Conservation (phyloP, 2,329 filamentous ascomycete species). For the Alternaria triticina region DNA sequence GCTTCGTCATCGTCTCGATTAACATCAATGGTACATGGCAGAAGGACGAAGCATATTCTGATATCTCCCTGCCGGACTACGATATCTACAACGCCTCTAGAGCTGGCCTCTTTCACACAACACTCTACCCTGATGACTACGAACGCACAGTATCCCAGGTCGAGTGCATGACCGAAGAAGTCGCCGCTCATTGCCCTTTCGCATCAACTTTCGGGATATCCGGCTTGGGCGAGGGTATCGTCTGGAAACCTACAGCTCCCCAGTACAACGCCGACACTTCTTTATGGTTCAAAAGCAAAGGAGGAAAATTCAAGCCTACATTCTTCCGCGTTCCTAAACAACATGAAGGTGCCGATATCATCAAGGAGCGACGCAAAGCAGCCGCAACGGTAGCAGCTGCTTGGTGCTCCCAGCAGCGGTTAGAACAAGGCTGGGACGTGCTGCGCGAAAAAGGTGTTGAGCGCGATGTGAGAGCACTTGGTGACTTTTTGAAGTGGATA, state of each 20-base stretch:
- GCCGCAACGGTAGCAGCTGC: conserved; percentile 18
- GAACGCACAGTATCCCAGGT: background rate
- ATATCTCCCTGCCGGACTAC: background rate
- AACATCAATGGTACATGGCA: conserved; percentile 37
- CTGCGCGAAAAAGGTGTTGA: conserved; percentile 22
- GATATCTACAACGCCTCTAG: background rate
- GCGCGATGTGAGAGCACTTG: conserved; percentile 21
- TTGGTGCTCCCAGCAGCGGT: conserved; percentile 29
- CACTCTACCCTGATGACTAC: background rate
- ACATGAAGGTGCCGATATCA: background rate
- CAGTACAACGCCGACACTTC: background rate
- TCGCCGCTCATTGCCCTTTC: background rate
- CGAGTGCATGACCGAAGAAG: background rate
- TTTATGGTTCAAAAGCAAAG: conserved; percentile 8
- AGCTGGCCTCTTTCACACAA: background rate
- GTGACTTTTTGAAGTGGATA: conserved; percentile 33
- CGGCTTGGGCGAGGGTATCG: background rate
- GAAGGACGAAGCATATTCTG: conserved; percentile 8
- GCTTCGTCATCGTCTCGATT: conserved; percentile 36
- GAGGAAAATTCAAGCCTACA: conserved; percentile 34
- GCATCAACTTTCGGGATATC: background rate
- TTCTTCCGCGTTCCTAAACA: conserved; percentile 26
- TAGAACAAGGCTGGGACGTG: conserved; percentile 38
- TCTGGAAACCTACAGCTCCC: background rate
- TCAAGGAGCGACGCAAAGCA: conserved; percentile 14